Evolutionary conservation across 2,329 filamentous ascomycete genomes (phyloP), one percentile per base, ranked within the genome.

Genomic region (Xylaria sp.): DNA sequence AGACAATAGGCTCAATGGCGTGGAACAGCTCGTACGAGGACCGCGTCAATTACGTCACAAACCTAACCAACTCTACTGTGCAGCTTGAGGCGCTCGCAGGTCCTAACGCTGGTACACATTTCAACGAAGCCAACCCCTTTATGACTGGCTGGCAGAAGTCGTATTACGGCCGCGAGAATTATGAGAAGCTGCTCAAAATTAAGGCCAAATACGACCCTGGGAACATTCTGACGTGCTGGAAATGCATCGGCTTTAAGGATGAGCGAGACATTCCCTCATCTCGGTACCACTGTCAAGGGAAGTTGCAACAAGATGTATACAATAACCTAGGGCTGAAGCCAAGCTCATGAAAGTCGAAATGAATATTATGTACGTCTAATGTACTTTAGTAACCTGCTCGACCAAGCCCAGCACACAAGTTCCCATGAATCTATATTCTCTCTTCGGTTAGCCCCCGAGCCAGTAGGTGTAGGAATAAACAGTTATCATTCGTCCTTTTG

Each of bases 121-220:
- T 67, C 67, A 71, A 71, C 29, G 69, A 71, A 50, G 69, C 69
- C 17, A 71, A 71, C 33, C 68, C 69, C n/a, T 71, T 70, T 54
- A 66, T 67, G 56, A 62, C 53, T 10, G 67, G 63, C 3, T 71
- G 69, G 69, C 68, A 68, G 33, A 45, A 66, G n/a, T 69, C 66
- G 33, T 68, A 68, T 36, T 71, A 66, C 50, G 69, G 69, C 9
- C 61, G 62, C 5, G 61, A 65, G 20, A 69, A 71, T 57, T 71
- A 71, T 42, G 64, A 67, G 33, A 68, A 53, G 31, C 13, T 71
- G 31, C 57, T 69, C 15, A 36, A 56, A 11, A 63, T 69, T 36
- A 71, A 71, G 59, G 59, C 65, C 15, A 69, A 69, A 53, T 71
- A 67, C 20, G 69, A 71, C 38, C 69, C 69, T 7, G 29, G 50